Conservation (phyloP, 441 rosid genomes). For the Biscutella laevigata region DNA sequence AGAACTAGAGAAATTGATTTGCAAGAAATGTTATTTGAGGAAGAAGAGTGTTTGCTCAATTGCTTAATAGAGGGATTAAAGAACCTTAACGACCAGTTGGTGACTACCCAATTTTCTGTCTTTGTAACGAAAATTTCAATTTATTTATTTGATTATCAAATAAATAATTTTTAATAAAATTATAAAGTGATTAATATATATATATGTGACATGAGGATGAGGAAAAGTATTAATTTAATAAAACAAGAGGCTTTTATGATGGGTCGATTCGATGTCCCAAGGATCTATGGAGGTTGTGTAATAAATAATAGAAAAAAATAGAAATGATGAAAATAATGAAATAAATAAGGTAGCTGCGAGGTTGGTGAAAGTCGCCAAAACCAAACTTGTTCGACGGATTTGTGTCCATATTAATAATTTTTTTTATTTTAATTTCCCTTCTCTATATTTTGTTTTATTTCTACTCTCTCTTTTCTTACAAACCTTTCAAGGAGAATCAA, state of each 20-base stretch:
- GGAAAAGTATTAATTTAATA: background rate
- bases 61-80: constrained; percentile 28
- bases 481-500: constrained; percentile 21
- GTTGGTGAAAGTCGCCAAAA: constrained; percentile 32
- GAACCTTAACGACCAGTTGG: constrained; percentile 30
- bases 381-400: constrained; percentile 22
- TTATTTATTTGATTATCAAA: background rate
- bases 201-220: background rate
- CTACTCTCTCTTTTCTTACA: background rate
- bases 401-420: constrained; percentile 17
- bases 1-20: background rate
- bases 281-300: constrained; percentile 30
- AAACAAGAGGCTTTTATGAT: constrained; percentile 1
- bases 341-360: constrained; percentile 28
- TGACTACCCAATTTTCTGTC: constrained; percentile 23
- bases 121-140: constrained; percentile 10
- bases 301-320: constrained; percentile 12
- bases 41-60: constrained; percentile 23
- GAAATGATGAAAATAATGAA: constrained; percentile 16
- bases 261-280: constrained; percentile 20
- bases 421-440: background rate
- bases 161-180: background rate
- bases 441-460: background rate
- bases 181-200: background rate
- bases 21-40: constrained; percentile 10